phyloP scores from a whole-genome alignment of 2,329 filamentous ascomycete genomes.

The Epichloe sibirici region DNA sequence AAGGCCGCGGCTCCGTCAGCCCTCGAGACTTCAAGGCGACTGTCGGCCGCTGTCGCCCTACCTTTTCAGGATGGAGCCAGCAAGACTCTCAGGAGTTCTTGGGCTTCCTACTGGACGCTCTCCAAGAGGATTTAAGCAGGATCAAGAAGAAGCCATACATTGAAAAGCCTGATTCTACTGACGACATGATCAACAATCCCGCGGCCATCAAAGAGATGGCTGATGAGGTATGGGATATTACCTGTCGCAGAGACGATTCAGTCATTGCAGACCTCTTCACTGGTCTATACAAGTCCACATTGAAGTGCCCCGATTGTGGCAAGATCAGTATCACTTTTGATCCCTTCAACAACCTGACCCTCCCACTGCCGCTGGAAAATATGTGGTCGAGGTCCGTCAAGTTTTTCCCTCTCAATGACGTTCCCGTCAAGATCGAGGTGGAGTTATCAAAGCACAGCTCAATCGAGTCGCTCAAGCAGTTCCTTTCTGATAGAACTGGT shows the following conservation, averaged over 20 bases:
- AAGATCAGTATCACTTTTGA: slow-evolving; percentile 99
- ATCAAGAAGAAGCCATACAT: slow-evolving; percentile 95
- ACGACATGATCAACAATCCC: slow-evolving; percentile 81
- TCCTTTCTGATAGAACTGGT: slow-evolving; percentile 54
- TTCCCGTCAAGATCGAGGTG: slow-evolving; percentile 59
- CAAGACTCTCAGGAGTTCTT: slow-evolving; percentile 97
- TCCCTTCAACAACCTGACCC: slow-evolving; percentile 86
- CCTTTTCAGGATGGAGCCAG: slow-evolving; percentile 89
- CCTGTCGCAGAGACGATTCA: slow-evolving; percentile 84
- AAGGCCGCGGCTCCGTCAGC: slow-evolving; percentile 55
- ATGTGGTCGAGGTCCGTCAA: slow-evolving; percentile 64
- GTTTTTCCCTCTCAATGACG: slow-evolving; percentile 64
- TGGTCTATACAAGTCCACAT: slow-evolving; percentile 95
- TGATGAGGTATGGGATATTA: slow-evolving; percentile 81
- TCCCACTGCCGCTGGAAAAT: slow-evolving; percentile 80
- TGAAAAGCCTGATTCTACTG: slow-evolving; percentile 93
- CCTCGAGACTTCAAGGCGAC: slow-evolving; percentile 73
- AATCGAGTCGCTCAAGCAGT: slow-evolving; percentile 56
- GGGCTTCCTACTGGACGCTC: slow-evolving; percentile 82
- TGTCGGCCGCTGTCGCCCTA: slow-evolving; percentile 68
- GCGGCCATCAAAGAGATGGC: slow-evolving; percentile 75
- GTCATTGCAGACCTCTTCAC: slow-evolving; percentile 93
- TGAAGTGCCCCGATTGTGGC: slow-evolving; percentile 79
- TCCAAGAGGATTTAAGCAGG: slow-evolving; percentile 91
- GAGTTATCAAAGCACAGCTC: slow-evolving; percentile 69